Evolutionary conservation across 1,284 basidiomycete species (phyloP).

Genomic region (Boletus sp.): DNA sequence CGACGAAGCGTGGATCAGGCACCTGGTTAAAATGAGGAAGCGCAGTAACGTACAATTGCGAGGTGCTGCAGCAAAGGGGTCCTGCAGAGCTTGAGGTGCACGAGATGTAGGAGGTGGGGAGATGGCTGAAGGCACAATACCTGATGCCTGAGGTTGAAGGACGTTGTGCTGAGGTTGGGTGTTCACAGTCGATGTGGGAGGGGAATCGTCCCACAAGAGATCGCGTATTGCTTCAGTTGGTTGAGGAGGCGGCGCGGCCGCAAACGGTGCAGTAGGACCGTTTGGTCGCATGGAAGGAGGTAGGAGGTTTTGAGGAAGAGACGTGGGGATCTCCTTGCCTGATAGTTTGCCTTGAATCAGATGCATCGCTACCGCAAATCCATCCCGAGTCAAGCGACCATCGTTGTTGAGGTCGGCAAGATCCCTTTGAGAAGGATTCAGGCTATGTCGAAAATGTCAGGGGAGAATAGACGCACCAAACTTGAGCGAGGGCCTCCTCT

Average conservation of each 20-base stretch:
- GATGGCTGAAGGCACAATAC: constrained; percentile 6
- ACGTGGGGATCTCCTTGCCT: constrained; percentile 77
- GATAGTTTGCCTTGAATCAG: constrained; percentile 86
- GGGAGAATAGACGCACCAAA: constrained; percentile 65
- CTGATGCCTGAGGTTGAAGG: constrained; percentile 39
- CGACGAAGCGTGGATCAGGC: constrained; percentile 12
- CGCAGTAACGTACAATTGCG: constrained; percentile 28
- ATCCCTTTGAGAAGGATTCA: constrained; percentile 59
- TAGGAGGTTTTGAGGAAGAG: constrained; percentile 71
- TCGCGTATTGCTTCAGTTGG: constrained; percentile 40
- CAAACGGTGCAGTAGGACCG: constrained; percentile 33
- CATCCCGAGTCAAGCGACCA: constrained; percentile 84
- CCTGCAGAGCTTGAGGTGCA: constrained; percentile 26
- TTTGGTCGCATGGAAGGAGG: constrained; percentile 72
- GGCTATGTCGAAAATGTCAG: constrained; percentile 2
- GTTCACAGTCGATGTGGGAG: constrained; percentile 45
- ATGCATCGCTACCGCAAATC: constrained; percentile 96
- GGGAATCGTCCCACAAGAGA: constrained; percentile 62
- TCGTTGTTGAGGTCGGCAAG: constrained; percentile 89
- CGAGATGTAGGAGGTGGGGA: constrained; percentile 23
- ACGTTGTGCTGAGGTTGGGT: constrained; percentile 32
- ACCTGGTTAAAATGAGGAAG: constrained; percentile 6
- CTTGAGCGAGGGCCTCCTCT: constrained; percentile 79
- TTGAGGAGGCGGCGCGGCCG: constrained; percentile 33
- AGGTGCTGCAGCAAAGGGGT: constrained; percentile 40